Evolutionary conservation across 441 rosid genomes (phyloP), one percentile per base, ranked within the genome.

Genomic region (Dalechampia spathulata): DNA sequence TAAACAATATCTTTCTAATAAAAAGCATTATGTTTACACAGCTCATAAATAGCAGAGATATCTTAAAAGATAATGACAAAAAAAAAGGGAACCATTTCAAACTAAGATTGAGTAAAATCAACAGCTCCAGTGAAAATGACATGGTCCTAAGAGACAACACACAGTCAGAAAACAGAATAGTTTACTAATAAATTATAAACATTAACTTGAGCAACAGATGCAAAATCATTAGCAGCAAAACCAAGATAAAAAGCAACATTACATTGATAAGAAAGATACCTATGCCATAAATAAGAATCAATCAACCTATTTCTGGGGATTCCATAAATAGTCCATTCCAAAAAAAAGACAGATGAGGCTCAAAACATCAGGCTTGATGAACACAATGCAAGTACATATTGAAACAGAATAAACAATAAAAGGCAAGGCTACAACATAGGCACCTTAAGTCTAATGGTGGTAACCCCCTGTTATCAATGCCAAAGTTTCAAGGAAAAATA

Each of bases 401-500:
- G 8, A 30, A 30, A 30, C 8, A 30, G 4, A 30, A 30, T 30
- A 30, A 3, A 30, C 34, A 30, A n/a, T 8, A 30, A 30, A 30
- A 30, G 8, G 34, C 34, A 3, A 30, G 5, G 34, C 5, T 21
- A 47, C 42, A 27, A 62, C 17, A 39, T 6, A 38, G 10, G 25
- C 16, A 17, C 2, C 5, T 28, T 4, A 23, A 25, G 52, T 44
- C 15, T n/a, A n/a, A 36, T 6, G 47, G 48, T 39, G 14, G 39
- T 1, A 40, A 51, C n/a, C 19, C 13, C 12, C 47, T 19, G 15
- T 17, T 4, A 60, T 11, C 20, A 23, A 16, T 4, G 34, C 26
- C 47, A 59, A 54, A 1, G n/a, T 58, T 40, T 14, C 59, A 69
- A 55, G 56, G 49, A 58, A 45, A 38, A n/a, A 25, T 39, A 63